Evolutionary conservation across 106 monocot species (phyloP), one percentile per base, ranked within the genome.

Genomic region (Dendrobium huoshanense): DNA sequence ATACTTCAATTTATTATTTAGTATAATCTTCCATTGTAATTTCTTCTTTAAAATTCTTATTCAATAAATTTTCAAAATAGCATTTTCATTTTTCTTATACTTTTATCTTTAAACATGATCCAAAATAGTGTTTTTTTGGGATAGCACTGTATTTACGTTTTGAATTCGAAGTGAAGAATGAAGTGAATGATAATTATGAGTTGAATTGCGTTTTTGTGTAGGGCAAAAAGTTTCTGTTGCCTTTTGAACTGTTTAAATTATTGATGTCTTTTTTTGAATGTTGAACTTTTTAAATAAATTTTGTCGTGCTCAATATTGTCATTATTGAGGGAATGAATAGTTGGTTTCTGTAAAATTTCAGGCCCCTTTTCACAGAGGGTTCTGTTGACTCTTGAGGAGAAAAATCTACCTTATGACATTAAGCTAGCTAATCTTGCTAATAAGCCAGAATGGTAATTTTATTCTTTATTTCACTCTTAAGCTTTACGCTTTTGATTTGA

Each of bases 321-420:
- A 70, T 19, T 20, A 43, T 44, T 44, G 41, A 72, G 64, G 29
- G 70, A 70, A 37, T 40, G 70, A 70, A 37, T 37, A 70, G 10
- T 5, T 70, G 11, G 24, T 70, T 70, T 37, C 20, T 41, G 17
- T n/a, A 74, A 20, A 18, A 74, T 74, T 78, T 85, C 87, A 97
- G 97, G 92, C 76, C 98, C 98, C 8, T 95, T 99, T 81, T 73
- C 91, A 15, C 98, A 99, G 65, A 92, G 98, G 49, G 89, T 99
- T 80, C 73, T 99, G 20, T 84, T 95, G 56, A 95, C 95, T 2
- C 84, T 95, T 37, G 98, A 99, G 84, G 98, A 91, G 85, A 99
- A 99, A 74, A 80, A 84, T 75, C 84, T 93, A 73, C 83, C 91
- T 33, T 99, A 95, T 81, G 80, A 95, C 55, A 54, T 93, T 80